Conservation (phyloP, 2,329 filamentous ascomycete species). For the Aspergillus hortae region DNA sequence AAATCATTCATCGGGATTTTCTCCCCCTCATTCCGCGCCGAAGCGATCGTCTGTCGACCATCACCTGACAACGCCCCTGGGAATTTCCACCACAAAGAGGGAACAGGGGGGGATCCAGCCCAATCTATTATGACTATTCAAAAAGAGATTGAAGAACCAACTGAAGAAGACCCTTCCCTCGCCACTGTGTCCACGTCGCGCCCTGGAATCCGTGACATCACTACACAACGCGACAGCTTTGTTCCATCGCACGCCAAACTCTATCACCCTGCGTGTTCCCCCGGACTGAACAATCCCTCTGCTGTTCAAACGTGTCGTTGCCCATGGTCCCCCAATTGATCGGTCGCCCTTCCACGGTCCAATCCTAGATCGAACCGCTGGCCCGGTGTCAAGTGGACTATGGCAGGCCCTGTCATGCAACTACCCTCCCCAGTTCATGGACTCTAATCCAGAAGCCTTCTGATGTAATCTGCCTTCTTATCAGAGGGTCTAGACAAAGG, state of each 20-base stretch:
- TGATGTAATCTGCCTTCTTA: neutral
- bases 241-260: neutral
- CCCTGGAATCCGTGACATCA: neutral
- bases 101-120: no score
- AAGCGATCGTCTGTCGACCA: neutral
- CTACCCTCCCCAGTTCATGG: neutral
- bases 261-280: neutral
- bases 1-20: neutral
- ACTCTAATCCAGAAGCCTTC: neutral
- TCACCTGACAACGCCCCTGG: neutral
- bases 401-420: neutral
- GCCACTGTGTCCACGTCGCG: neutral
- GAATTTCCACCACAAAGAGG: neutral
- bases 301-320: no score
- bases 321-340: no score
- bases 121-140: no score
- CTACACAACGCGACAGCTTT: neutral
- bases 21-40: neutral
- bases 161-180: no score
- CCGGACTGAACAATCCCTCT: neutral
- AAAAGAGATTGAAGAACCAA: no score
- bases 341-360: neutral
- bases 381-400: neutral
- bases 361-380: neutral
- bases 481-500: neutral